Evolutionary conservation across 78 protist species (phyloP), one percentile per base, ranked within the genome.

Genomic region (Dictyostelium brefeldianum): DNA sequence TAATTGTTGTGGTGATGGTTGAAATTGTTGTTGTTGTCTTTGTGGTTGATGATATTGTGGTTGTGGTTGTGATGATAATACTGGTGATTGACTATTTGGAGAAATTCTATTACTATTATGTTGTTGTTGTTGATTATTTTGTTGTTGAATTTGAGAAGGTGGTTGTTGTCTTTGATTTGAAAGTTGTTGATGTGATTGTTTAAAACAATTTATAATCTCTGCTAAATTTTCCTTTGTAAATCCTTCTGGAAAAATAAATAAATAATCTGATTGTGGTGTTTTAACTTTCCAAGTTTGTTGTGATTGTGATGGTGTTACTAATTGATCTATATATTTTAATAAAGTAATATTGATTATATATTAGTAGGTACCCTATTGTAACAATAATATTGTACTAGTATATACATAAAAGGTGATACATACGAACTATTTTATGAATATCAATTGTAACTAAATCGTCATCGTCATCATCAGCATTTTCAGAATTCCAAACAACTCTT

Each of bases 221-320:
- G 20, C 22, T 8, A 87, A 29, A 14, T 56, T 25, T 11, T 87
- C 85, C 50, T n/a, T 67, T 7, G 93, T 56, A 10, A 25, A 78
- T 78, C 71, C 71, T 6, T 29, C 43, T 64, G 83, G 67, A 81
- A 87, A 77, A 50, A 77, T 75, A 50, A 87, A 87, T 77, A 87
- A 51, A 62, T 17, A 87, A 7, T 87, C 93, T 15, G 10, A 31
- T 22, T 65, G 27, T 27, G 27, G 29, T 0, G 81, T 62, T 77
- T 80, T 75, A 3, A 87, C 22, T 51, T 87, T 87, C 93, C 93
- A 87, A 27, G 57, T 43, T 47, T 67, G 57, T 65, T 77, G 71
- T 4, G 54, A 17, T 47, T 65, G 78, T 4, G 83, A 75, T 12
- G 70, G 31, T 5, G 85, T 20, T 43, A 77, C 70, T 20, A 48